Conservation (phyloP, 768 basidiomycete species). For the Calocera cornea region DNA sequence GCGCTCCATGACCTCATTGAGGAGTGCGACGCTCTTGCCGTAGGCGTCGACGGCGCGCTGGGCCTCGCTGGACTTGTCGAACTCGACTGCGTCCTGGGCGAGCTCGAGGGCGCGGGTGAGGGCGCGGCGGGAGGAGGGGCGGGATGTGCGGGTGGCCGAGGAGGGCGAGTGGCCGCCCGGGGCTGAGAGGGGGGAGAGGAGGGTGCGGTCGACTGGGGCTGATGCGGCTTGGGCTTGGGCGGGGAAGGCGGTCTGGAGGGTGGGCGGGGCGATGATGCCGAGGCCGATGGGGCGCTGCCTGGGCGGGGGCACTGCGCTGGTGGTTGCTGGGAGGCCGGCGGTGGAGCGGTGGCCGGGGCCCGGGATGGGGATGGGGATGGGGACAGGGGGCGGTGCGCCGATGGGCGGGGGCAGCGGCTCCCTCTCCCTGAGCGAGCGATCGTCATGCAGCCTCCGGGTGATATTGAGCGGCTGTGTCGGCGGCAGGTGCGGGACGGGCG, state of each 20-base stretch:
- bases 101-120: constrained; percentile 75
- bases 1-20: constrained; percentile 86
- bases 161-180: not conserved
- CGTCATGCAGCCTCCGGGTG: not conserved
- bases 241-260: not conserved
- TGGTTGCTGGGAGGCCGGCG: not conserved
- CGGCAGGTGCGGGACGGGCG: constrained; percentile 15
- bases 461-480: constrained; percentile 1
- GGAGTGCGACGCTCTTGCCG: constrained; percentile 67
- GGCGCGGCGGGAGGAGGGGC: constrained; percentile 71
- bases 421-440: not conserved
- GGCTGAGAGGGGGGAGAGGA: not conserved
- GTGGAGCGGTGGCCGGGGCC: not conserved
- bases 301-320: not conserved
- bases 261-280: not conserved
- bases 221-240: not conserved
- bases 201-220: not conserved
- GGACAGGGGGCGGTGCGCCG: not conserved
- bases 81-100: constrained; percentile 76
- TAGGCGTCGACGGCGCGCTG: constrained; percentile 82
- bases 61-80: constrained; percentile 78
- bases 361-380: no score
- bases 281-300: not conserved
- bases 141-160: constrained; percentile 19
- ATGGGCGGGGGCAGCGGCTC: not conserved